phyloP scores from a whole-genome alignment of 306 rosid species.

The Cyclanthera cordifolia region DNA sequence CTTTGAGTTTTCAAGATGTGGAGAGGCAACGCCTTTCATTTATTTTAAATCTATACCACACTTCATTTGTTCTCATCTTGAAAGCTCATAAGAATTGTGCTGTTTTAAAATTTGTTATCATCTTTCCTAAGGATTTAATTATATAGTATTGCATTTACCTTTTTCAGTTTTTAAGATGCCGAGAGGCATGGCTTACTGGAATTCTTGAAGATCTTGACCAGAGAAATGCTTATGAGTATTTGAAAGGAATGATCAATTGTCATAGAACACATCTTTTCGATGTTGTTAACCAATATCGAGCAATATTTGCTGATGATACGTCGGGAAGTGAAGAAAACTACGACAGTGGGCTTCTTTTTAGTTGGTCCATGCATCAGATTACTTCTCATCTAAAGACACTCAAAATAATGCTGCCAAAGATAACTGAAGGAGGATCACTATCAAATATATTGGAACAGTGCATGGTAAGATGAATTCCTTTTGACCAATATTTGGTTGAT shows the following conservation, averaged over 20 bases:
- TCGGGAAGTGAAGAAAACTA: slow-evolving; percentile 95
- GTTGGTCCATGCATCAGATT: slow-evolving; percentile 99
- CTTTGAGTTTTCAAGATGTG: slow-evolving; percentile 87
- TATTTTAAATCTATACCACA: not conserved
- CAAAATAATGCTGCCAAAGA: slow-evolving; percentile 83
- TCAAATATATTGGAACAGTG: slow-evolving; percentile 92
- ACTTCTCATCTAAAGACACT: slow-evolving; percentile 69
- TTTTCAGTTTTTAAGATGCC: slow-evolving; percentile 85
- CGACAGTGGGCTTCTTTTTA: slow-evolving; percentile 95
- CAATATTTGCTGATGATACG: slow-evolving; percentile 93
- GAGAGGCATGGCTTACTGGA: slow-evolving; percentile 95
- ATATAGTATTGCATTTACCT: slow-evolving; percentile 14
- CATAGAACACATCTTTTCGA: slow-evolving; percentile 98
- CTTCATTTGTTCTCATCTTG: not conserved
- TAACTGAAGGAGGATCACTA: slow-evolving; percentile 85
- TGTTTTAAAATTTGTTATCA: not conserved
- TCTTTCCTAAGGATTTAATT: not conserved
- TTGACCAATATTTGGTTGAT: not conserved
- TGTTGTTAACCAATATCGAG: slow-evolving; percentile 94
- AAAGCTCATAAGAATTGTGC: not conserved
- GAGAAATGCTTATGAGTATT: slow-evolving; percentile 72
- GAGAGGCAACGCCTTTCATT: slow-evolving; percentile 48
- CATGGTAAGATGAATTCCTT: slow-evolving; percentile 57
- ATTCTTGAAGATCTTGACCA: slow-evolving; percentile 89
- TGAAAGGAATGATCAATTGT: slow-evolving; percentile 81